Percentiles rank a stretch among this genome's conserved stretches.
Evolutionary conservation across 2,329 filamentous ascomycete species (phyloP).

Genomic region (Tolypocladium album): DNA sequence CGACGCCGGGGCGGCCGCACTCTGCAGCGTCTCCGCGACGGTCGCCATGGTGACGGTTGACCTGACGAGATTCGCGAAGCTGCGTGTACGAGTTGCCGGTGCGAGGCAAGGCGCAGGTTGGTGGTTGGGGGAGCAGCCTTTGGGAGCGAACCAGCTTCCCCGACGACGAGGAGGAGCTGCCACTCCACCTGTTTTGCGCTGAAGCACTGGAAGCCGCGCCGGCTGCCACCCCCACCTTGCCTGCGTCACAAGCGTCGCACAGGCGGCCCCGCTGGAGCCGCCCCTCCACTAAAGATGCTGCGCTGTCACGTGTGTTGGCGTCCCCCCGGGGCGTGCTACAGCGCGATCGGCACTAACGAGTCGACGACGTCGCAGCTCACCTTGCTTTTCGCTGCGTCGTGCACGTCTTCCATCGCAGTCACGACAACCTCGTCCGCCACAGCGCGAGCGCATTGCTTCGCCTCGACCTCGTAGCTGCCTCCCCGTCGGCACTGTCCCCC

Average conservation of each 20-base stretch:
- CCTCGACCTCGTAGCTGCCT: constrained; percentile 21
- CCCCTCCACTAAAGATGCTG: neutral
- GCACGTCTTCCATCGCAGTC: neutral
- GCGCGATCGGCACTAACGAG: neutral
- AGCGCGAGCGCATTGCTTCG: neutral
- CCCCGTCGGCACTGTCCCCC: constrained; percentile 7
- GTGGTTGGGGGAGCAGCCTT: neutral
- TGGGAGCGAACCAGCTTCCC: neutral
- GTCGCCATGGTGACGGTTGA: constrained; percentile 19
- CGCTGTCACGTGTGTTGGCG: neutral
- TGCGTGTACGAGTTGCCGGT: neutral
- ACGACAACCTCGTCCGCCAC: neutral
- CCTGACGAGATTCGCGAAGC: neutral
- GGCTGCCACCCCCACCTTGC: neutral
- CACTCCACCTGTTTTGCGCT: neutral
- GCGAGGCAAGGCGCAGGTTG: neutral
- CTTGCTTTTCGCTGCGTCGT: neutral
- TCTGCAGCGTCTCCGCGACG: constrained; percentile 19
- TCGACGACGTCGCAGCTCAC: neutral
- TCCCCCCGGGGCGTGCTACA: neutral
- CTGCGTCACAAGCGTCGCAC: neutral
- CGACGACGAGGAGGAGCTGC: neutral
- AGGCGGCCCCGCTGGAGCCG: neutral
- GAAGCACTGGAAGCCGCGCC: too few species aligned
- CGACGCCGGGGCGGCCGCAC: constrained; percentile 19